These are phyloP conservation scores for Trametes sp. DNA, from an alignment of 1,284 basidiomycete species.

Conservation along the genomic window DNA sequence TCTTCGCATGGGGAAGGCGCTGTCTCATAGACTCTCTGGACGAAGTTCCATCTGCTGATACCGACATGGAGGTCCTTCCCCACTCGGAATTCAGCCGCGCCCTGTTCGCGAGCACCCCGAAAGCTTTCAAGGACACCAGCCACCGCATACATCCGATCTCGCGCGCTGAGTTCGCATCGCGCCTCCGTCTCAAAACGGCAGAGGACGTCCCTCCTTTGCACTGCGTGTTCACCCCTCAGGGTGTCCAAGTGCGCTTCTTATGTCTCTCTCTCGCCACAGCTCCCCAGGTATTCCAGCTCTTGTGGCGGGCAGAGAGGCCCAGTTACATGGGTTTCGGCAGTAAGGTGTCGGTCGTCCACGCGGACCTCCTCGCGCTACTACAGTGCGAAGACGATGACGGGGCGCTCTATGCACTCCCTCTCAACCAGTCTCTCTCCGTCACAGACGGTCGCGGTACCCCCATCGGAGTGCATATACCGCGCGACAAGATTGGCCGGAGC, in stretches of 20 bases:
- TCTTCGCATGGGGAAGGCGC: slow-evolving; percentile 6
- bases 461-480: not conserved
- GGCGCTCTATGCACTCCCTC: not conserved
- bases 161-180: not conserved
- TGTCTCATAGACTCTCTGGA: not conserved
- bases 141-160: not conserved
- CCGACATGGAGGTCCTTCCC: no score
- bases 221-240: not conserved
- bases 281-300: not conserved
- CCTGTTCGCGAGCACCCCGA: not conserved
- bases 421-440: not conserved
- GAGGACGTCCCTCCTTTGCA: not conserved
- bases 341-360: not conserved
- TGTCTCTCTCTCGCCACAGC: not conserved
- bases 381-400: not conserved
- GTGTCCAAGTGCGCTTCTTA: not conserved
- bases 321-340: no score
- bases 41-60: not conserved
- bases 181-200: not conserved
- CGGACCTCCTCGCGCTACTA: not conserved
- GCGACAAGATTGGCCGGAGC: not conserved
- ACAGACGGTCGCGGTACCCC: not conserved
- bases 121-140: not conserved
- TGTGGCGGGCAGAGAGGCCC: no score
- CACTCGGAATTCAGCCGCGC: no score